These are phyloP conservation scores for Rauvolfia tetraphylla DNA, from an alignment of 257 asterid species.

Conservation along the genomic window DNA sequence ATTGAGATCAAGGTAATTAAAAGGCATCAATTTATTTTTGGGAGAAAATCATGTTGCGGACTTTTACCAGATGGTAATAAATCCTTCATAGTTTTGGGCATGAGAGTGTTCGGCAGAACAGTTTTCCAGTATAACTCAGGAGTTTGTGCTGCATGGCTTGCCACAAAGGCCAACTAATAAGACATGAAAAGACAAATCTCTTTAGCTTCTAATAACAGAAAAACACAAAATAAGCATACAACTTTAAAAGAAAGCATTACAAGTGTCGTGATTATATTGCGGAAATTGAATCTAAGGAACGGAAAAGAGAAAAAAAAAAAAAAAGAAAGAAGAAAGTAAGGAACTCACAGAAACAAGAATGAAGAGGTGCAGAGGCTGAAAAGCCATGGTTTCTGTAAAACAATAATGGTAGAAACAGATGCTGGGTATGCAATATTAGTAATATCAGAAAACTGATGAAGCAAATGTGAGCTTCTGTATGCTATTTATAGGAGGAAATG, in stretches of 20 bases:
- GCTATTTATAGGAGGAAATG: not conserved
- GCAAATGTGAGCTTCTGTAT: not conserved
- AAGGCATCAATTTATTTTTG: not conserved
- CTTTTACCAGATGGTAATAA: slow-evolving; percentile 15
- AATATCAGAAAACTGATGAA: not conserved
- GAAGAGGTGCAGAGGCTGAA: slow-evolving; percentile 5
- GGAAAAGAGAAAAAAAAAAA: not conserved
- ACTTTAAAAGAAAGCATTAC: too few species aligned
- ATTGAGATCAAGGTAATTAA: not conserved
- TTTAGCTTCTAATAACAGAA: not conserved
- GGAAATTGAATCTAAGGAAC: too few species aligned
- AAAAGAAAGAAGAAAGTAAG: not conserved
- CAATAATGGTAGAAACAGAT: not conserved
- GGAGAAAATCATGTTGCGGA: not conserved
- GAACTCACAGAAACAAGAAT: slow-evolving; percentile 9
- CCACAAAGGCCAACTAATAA: slow-evolving; percentile 11
- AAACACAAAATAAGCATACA: not conserved
- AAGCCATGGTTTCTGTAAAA: not conserved
- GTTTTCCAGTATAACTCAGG: slow-evolving; percentile 20
- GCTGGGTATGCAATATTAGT: not conserved
- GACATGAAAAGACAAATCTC: not conserved
- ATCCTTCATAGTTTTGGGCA: slow-evolving; percentile 19
- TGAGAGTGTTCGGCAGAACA: slow-evolving; percentile 18
- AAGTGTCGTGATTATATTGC: too few species aligned
- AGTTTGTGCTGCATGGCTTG: slow-evolving; percentile 22